Conservation (phyloP, 2,329 filamentous ascomycete species). For the Colletotrichum agaves region DNA sequence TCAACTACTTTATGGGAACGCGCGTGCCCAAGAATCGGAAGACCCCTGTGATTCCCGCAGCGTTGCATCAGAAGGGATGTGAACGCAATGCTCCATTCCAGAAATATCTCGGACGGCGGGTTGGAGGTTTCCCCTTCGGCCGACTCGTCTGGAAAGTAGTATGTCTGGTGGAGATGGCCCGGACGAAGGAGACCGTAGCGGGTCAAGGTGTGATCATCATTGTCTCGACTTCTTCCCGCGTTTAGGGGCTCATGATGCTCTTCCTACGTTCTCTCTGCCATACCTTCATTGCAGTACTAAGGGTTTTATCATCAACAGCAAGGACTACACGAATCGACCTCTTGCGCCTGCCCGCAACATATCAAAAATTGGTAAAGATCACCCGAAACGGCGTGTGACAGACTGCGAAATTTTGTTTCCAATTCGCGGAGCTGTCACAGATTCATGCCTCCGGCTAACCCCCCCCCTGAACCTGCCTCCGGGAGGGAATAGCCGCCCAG, state of each 20-base stretch:
- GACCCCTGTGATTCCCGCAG: not conserved
- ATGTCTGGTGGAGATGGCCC: not conserved
- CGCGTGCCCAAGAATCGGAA: slow-evolving; percentile 3
- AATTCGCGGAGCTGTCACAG: slow-evolving; percentile 37
- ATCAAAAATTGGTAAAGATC: slow-evolving; percentile 1
- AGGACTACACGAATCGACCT: not conserved
- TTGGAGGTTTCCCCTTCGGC: not conserved
- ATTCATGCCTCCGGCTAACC: slow-evolving; percentile 15
- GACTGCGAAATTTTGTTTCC: slow-evolving; percentile 34
- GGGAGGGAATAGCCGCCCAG: slow-evolving; percentile 18
- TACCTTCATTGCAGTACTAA: too few relatives aligned
- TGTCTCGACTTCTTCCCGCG: not conserved
- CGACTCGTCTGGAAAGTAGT: not conserved
- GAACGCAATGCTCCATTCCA: not conserved
- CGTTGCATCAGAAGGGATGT: not conserved
- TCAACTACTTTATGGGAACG: not conserved
- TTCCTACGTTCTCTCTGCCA: too few relatives aligned
- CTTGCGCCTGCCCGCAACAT: not conserved
- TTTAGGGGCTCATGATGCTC: too few relatives aligned
- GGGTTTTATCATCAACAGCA: not conserved
- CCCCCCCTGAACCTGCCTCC: not conserved
- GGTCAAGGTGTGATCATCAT: not conserved
- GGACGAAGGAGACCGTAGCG: not conserved
- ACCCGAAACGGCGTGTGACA: slow-evolving; percentile 30
- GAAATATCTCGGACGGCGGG: slow-evolving; percentile 1